Conservation (phyloP, 116 monocot genomes). For the Posidonia oceanica region DNA sequence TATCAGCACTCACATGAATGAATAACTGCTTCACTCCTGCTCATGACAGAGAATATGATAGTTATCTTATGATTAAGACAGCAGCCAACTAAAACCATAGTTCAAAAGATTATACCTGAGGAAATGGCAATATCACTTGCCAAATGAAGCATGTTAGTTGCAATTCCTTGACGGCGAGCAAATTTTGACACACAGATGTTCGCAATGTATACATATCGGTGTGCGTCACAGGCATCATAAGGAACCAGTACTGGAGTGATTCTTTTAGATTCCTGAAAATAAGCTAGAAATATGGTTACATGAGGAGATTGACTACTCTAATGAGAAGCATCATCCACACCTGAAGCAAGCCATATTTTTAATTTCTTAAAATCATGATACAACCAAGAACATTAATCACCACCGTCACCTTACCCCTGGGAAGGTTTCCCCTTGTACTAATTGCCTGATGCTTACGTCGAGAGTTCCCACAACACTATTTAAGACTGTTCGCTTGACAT, state of each 20-base stretch:
- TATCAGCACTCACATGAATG: constrained; percentile 20
- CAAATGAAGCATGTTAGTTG: constrained; percentile 34
- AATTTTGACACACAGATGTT: constrained; percentile 44
- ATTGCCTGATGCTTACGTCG: constrained; percentile 34
- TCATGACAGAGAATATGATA: background rate
- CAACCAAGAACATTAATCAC: background rate
- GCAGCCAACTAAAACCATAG: background rate
- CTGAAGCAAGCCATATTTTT: background rate
- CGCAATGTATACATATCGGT: constrained; percentile 34
- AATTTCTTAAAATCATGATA: background rate
- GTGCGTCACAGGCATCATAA: constrained; percentile 8
- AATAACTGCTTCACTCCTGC: constrained; percentile 21
- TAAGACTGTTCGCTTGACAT: constrained; percentile 28
- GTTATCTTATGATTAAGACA: background rate
- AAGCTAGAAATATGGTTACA: background rate
- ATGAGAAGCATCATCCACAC: background rate
- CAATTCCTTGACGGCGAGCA: constrained; percentile 42
- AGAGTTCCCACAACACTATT: constrained; percentile 46
- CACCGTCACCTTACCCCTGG: constrained; percentile 22
- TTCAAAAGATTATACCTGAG: constrained; percentile 7
- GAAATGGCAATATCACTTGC: constrained; percentile 19
- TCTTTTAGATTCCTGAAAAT: constrained; percentile 16
- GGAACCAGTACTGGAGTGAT: constrained; percentile 5
- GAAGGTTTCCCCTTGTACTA: constrained; percentile 26
- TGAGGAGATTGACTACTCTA: background rate